A percentile compares a stretch with the other conserved stretches of the same genome.
Evolutionary conservation across 345 rosid genomes (phyloP).

Genomic region (Corchorus capsularis): DNA sequence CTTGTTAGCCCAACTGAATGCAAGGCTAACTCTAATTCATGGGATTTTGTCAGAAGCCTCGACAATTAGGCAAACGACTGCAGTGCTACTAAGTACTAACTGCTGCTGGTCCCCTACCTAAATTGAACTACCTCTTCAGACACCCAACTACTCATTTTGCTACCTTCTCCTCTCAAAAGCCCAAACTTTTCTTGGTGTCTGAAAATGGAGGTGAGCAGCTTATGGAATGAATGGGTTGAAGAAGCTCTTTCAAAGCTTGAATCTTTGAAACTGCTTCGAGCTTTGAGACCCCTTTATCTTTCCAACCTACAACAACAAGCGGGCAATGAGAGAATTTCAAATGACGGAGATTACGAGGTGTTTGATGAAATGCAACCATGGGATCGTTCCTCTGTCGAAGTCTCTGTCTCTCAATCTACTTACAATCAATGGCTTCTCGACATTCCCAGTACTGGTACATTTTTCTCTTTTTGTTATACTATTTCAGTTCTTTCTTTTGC

Average conservation of each 20-base stretch:
- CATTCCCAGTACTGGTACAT: slow-evolving; percentile 71
- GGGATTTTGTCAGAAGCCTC: neutral
- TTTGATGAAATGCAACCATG: slow-evolving; percentile 72
- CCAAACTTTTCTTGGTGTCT: neutral
- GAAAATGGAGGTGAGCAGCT: slow-evolving; percentile 34
- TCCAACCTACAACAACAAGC: slow-evolving; percentile 24
- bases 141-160: too few relatives aligned
- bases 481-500: neutral
- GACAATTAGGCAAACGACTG: too few relatives aligned
- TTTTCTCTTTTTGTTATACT: neutral
- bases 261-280: slow-evolving; percentile 66
- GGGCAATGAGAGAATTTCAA: neutral
- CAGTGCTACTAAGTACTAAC: neutral
- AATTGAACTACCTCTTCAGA: neutral
- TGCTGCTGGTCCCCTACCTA: neutral
- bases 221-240: slow-evolving; percentile 75
- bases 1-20: too few relatives aligned
- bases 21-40: too few relatives aligned
- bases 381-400: slow-evolving; percentile 80
- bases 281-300: slow-evolving; percentile 74
- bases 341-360: slow-evolving; percentile 52
- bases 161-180: neutral
- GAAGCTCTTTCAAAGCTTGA: slow-evolving; percentile 72
- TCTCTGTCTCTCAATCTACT: slow-evolving; percentile 61
- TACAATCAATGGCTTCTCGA: slow-evolving; percentile 81